Conservation (phyloP, 2,329 filamentous ascomycete species). For the Verticillium isaacii region DNA sequence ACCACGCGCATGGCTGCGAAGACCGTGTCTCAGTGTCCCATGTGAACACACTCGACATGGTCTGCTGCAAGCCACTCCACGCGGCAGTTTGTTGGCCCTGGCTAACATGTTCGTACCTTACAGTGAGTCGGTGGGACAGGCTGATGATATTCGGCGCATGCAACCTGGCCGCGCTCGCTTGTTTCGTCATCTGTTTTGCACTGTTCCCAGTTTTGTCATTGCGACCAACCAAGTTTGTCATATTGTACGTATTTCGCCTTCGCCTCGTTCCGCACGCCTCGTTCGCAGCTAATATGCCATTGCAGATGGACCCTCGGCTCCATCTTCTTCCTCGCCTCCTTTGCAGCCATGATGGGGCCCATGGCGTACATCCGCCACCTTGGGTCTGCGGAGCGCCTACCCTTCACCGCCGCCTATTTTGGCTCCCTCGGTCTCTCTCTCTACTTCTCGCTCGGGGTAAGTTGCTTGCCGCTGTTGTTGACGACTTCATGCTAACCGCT, state of each 20-base stretch:
- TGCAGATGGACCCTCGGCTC: constrained; percentile 92
- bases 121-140: constrained; percentile 97
- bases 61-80: not conserved
- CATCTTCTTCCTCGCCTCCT: constrained; percentile 82
- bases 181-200: constrained; percentile 90
- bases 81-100: constrained; percentile 19
- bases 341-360: constrained; percentile 92
- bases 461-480: constrained; percentile 30
- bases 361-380: constrained; percentile 79
- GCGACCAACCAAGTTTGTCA: constrained; percentile 89
- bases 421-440: constrained; percentile 85
- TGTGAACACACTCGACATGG: constrained; percentile 25
- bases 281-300: constrained; percentile 21
- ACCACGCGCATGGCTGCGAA: constrained; percentile 37
- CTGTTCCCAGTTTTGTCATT: constrained; percentile 79
- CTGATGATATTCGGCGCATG: constrained; percentile 87
- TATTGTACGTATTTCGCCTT: constrained; percentile 67
- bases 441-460: constrained; percentile 88
- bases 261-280: not conserved
- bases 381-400: constrained; percentile 75
- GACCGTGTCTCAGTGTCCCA: constrained; percentile 25
- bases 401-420: constrained; percentile 93
- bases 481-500: constrained; percentile 17
- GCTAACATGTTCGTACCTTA: constrained; percentile 17
- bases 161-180: constrained; percentile 81